Evolutionary conservation across 495 filamentous ascomycete species (phyloP).

Genomic region (Penicillium mononematosum): DNA sequence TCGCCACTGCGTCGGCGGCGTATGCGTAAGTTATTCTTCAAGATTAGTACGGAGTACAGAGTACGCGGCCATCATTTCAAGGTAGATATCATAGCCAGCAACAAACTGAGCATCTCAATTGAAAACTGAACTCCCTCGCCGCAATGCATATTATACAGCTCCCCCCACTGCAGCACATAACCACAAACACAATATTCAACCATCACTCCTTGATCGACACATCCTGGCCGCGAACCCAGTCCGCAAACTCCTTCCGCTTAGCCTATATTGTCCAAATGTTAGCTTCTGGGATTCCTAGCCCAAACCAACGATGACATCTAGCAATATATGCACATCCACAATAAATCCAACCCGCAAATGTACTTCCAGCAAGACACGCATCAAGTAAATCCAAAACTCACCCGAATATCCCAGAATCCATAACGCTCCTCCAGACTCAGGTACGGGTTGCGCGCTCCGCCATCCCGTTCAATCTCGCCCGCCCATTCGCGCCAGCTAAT

Average conservation of each 20-base stretch:
- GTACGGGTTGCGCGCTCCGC: conserved; percentile 51
- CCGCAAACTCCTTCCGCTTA: conserved; percentile 72
- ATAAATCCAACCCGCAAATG: background rate
- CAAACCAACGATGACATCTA: background rate
- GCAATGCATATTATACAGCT: conserved; percentile 28
- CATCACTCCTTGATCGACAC: conserved; percentile 26
- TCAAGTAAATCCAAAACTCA: conserved; percentile 46
- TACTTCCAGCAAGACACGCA: conserved; percentile 26
- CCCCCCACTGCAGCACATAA: conserved; percentile 2
- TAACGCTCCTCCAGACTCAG: conserved; percentile 56
- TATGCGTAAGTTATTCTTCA: background rate
- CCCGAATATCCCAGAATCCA: conserved; percentile 69
- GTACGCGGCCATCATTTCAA: background rate
- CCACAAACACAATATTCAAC: conserved; percentile 3
- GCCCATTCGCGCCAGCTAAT: conserved; percentile 84
- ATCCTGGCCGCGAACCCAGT: conserved; percentile 60
- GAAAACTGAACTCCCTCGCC: conserved; percentile 15
- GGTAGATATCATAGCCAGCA: background rate
- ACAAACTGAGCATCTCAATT: conserved; percentile 12
- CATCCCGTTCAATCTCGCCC: conserved; percentile 73
- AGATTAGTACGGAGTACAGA: background rate
- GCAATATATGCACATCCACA: background rate
- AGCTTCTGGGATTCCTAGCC: conserved; percentile 3
- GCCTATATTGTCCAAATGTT: conserved; percentile 46
- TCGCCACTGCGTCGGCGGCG: background rate